Percentiles rank a stretch among this genome's conserved stretches.
Evolutionary conservation across 2,329 filamentous ascomycete species (phyloP).

Genomic region (Aspergillus sp.): DNA sequence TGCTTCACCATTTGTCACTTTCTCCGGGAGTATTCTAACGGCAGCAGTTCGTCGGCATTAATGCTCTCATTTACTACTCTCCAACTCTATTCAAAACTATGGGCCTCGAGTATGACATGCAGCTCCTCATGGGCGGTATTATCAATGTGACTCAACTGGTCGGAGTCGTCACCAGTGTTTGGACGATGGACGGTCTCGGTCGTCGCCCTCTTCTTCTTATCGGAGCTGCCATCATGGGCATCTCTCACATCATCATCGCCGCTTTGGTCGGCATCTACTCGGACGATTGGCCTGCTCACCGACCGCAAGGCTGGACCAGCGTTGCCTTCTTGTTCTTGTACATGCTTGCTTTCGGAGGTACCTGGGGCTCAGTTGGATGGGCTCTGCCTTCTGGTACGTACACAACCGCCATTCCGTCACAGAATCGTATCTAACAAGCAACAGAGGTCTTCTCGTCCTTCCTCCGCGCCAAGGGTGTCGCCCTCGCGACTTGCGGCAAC

Average conservation of each 20-base stretch:
- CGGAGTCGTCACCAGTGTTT: slow-evolving; percentile 53
- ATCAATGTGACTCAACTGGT: slow-evolving; percentile 57
- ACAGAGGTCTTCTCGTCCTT: slow-evolving; percentile 68
- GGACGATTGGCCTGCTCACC: slow-evolving; percentile 56
- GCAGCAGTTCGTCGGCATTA: slow-evolving; percentile 54
- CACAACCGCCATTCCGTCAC: background rate
- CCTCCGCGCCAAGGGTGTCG: slow-evolving; percentile 67
- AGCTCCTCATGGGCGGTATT: slow-evolving; percentile 58
- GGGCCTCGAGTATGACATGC: slow-evolving; percentile 50
- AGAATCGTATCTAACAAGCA: slow-evolving; percentile 25
- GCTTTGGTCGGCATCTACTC: slow-evolving; percentile 59
- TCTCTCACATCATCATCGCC: slow-evolving; percentile 57
- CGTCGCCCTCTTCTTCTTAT: slow-evolving; percentile 52
- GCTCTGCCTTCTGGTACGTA: slow-evolving; percentile 44
- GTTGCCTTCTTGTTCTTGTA: slow-evolving; percentile 66
- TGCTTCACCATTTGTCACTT: background rate
- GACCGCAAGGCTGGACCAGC: slow-evolving; percentile 58
- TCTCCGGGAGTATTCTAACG: background rate
- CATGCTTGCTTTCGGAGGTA: slow-evolving; percentile 64
- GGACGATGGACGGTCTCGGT: slow-evolving; percentile 55
- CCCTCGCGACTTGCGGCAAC: slow-evolving; percentile 65
- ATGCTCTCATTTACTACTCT: slow-evolving; percentile 64
- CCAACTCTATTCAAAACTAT: slow-evolving; percentile 62
- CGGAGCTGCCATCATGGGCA: slow-evolving; percentile 52
- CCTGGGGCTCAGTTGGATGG: slow-evolving; percentile 59